A percentile compares a stretch with the other conserved stretches of the same genome.
Conservation (phyloP, 129 eudicot genomes). For the Helianthus annuus region DNA sequence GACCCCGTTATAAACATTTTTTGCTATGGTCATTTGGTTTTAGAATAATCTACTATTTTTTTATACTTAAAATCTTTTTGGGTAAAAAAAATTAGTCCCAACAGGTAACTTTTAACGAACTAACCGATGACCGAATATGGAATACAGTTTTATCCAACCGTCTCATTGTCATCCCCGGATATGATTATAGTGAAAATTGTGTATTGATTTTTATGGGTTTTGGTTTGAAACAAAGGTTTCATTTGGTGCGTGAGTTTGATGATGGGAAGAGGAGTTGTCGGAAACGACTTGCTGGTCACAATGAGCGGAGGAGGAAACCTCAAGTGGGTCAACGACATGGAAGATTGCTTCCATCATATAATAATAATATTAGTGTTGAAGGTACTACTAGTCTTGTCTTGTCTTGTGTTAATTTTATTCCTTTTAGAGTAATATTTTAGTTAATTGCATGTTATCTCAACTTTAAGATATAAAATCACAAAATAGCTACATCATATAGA, state of each 20-base stretch:
- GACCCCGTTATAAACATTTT: too few species aligned
- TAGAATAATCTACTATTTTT: too few species aligned
- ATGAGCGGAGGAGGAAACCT: conserved; percentile 69
- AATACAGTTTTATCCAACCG: too few species aligned
- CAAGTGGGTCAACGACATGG: conserved; percentile 2
- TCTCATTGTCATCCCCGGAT: too few species aligned
- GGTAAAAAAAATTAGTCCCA: too few species aligned
- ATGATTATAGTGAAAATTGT: background rate
- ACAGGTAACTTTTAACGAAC: too few species aligned
- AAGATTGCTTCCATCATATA: conserved; percentile 32
- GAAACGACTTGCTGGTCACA: conserved; percentile 70
- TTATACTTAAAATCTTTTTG: too few species aligned
- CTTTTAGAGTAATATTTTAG: background rate
- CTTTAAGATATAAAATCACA: too few species aligned
- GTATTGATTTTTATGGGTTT: background rate
- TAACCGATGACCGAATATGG: too few species aligned
- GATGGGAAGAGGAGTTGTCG: conserved; percentile 75
- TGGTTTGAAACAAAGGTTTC: conserved; percentile 42
- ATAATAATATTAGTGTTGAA: conserved; percentile 17
- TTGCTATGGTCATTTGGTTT: too few species aligned
- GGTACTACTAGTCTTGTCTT: background rate
- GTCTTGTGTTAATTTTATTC: background rate
- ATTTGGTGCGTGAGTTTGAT: conserved; percentile 63
- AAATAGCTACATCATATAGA: too few species aligned
- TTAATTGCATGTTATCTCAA: too few species aligned